phyloP scores from a whole-genome alignment of 106 monocot species.

The Cymbidium sinense region DNA sequence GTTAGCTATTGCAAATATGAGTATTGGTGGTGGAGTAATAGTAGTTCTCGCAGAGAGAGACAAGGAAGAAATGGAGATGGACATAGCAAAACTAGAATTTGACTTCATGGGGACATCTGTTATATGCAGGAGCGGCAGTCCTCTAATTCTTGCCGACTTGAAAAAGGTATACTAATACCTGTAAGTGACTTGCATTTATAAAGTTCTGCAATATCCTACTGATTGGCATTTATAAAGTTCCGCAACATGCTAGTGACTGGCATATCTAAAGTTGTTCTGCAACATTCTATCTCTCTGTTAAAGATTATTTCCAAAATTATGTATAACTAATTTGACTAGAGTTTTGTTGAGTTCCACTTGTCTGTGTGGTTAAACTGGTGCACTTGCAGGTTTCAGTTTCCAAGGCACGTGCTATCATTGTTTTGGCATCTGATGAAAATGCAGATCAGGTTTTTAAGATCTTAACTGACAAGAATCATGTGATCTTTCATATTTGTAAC shows the following conservation, averaged over 20 bases:
- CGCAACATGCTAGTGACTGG: background rate
- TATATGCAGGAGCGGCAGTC: constrained; percentile 94
- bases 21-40: constrained; percentile 77
- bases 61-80: constrained; percentile 96
- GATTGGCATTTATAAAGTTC: background rate
- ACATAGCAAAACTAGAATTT: constrained; percentile 93
- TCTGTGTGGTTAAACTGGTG: background rate
- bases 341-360: background rate
- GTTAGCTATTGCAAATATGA: constrained; percentile 89
- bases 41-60: constrained; percentile 94
- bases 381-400: constrained; percentile 82
- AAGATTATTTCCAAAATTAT: background rate
- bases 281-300: background rate
- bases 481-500: background rate
- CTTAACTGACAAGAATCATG: background rate
- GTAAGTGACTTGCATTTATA: background rate
- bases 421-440: constrained; percentile 89
- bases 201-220: background rate
- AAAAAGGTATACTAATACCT: constrained; percentile 52
- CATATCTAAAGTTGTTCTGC: background rate
- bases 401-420: constrained; percentile 89
- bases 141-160: constrained; percentile 89
- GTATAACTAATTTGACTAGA: background rate
- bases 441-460: constrained; percentile 70
- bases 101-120: constrained; percentile 96